Evolutionary conservation across 108 stramenopile genomes (phyloP), one percentile per base, ranked within the genome.

Genomic region (Pseudonitzschia pungens): DNA sequence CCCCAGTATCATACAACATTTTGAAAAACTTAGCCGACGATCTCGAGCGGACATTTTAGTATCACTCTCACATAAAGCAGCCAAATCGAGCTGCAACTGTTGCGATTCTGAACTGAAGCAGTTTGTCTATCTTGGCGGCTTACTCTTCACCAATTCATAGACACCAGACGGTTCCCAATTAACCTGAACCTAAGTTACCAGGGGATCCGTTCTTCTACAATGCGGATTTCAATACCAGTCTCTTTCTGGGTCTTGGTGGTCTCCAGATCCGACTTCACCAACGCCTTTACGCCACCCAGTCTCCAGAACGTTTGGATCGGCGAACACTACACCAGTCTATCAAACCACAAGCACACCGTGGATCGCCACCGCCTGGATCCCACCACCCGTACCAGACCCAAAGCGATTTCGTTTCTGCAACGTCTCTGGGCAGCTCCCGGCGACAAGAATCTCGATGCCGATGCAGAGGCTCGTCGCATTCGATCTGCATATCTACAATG

Each of bases 401-500:
- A 65, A 81, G 20, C 70, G 71, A 91, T 26, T 77, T 76, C 41
- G 66, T 91, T 50, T 74, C 73, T 21, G 91, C 57, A 33, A 26
- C 57, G 57, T 58, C 57, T 58, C 27, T 58, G 57, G 72, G 85
- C 89, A 22, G 86, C 93, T 18, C 88, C 91, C 18, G 31, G 28
- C 5, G 15, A 21, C 5, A 62, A 12, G 28, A 62, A 22, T 20
- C 22, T 28, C 18, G 31, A 41, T 12, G 42, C 18, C 11, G 42
- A 65, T 44, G 12, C 41, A 0, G 64, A 65, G 24, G 40, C 33
- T 24, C 32, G 64, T 40, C 64, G 40, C 24, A 65, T 65, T n/a
- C 86, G 91, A 57, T 74, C 87, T 24, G 89, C 87, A 2, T 92
- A 92, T 59, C 41, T 92, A 77, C 83, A 86, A 12, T 92, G 91